These are phyloP conservation scores for Chamaecyparis obtusa DNA, from an alignment of 75 land plant species.

Conservation along the genomic window DNA sequence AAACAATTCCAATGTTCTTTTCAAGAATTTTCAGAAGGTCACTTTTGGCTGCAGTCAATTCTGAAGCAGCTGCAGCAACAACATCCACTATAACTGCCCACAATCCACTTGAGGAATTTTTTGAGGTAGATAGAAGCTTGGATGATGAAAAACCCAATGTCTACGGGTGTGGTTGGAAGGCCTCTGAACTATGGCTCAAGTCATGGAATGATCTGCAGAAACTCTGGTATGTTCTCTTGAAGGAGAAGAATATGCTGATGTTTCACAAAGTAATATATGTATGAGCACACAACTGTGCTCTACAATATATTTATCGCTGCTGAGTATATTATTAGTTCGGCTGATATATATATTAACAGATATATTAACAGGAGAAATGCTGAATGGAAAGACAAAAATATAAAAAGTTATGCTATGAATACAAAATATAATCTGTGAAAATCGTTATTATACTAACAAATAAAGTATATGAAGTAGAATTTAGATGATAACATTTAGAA, in stretches of 20 bases:
- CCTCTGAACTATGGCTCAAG: constrained; percentile 80
- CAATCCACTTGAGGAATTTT: constrained; percentile 79
- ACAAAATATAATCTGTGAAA: too few relatives aligned
- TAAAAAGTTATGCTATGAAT: too few relatives aligned
- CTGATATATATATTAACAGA: too few relatives aligned
- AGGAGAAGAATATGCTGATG: constrained; percentile 95
- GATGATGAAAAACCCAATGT: constrained; percentile 56
- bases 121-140: constrained; percentile 64
- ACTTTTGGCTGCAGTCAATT: constrained; percentile 21
- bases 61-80: constrained; percentile 19
- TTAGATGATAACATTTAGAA: too few relatives aligned
- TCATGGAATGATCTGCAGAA: constrained; percentile 96
- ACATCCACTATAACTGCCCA: constrained; percentile 15
- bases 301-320: too few relatives aligned
- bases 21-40: constrained; percentile 58
- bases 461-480: too few relatives aligned
- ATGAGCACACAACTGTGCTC: too few relatives aligned
- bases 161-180: constrained; percentile 91
- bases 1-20: constrained; percentile 15
- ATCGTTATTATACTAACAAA: too few relatives aligned
- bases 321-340: too few relatives aligned
- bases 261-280: too few relatives aligned
- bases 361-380: too few relatives aligned
- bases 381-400: too few relatives aligned
- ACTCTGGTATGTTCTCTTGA: constrained; percentile 88